Evolutionary conservation across 2,329 filamentous ascomycete genomes (phyloP).

Genomic region (Fusarium cicatricum): DNA sequence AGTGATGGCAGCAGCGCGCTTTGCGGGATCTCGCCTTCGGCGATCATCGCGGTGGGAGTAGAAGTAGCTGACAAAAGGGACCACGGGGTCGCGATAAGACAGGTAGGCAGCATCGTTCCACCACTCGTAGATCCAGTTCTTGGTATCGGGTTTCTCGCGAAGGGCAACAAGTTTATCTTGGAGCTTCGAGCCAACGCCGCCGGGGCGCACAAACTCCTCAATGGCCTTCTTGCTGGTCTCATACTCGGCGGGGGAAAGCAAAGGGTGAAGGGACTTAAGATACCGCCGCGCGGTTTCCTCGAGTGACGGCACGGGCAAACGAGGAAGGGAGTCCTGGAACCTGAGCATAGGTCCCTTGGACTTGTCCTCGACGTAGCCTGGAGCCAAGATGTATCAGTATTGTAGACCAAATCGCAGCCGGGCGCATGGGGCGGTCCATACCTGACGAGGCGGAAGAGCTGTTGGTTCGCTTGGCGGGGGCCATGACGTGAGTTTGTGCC

Average conservation of each 20-base stretch:
- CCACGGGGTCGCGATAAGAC: conserved; percentile 90
- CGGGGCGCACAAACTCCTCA: conserved; percentile 87
- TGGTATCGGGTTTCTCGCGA: conserved; percentile 79
- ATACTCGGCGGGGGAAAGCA: conserved; percentile 74
- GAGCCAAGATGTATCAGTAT: conserved; percentile 30
- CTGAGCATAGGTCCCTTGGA: conserved; percentile 83
- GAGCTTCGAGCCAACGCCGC: conserved; percentile 80
- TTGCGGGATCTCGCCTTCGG: conserved; percentile 84
- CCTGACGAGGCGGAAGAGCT: conserved; percentile 63
- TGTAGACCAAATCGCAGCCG: not conserved
- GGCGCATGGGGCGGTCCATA: conserved; percentile 40
- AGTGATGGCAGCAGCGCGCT: conserved; percentile 90
- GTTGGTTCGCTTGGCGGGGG: conserved; percentile 61
- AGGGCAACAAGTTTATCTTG: conserved; percentile 87
- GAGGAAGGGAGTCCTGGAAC: conserved; percentile 85
- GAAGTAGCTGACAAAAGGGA: conserved; percentile 99
- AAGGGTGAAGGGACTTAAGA: conserved; percentile 79
- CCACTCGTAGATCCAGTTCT: conserved; percentile 98
- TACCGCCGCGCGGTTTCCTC: conserved; percentile 84
- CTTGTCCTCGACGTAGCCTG: conserved; percentile 81
- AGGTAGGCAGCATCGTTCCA: conserved; percentile 98
- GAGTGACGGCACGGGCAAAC: conserved; percentile 80
- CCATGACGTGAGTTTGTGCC: conserved; percentile 55
- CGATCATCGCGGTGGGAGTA: conserved; percentile 98
- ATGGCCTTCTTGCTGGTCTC: conserved; percentile 83